Percentiles rank a stretch among this genome's conserved stretches.
Evolutionary conservation across 2,329 filamentous ascomycete genomes (phyloP).

Genomic region (Fusarium secorum): DNA sequence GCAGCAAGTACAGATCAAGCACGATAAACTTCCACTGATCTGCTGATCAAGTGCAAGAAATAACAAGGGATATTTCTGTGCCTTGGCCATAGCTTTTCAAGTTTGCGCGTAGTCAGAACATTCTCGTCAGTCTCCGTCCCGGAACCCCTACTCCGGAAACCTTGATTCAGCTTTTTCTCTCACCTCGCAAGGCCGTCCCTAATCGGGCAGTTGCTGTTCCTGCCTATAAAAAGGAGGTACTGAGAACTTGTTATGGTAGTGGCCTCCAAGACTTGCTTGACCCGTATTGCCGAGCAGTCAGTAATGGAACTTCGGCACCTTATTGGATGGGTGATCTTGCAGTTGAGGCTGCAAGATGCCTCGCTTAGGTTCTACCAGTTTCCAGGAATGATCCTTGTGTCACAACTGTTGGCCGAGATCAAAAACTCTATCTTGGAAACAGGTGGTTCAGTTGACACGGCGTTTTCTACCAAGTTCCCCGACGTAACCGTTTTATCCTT

Average conservation of each 20-base stretch:
- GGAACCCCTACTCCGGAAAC: background rate
- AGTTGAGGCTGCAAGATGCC: background rate
- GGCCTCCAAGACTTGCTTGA: background rate
- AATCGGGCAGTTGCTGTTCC: background rate
- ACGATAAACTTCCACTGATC: background rate
- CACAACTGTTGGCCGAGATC: background rate
- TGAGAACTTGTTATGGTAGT: background rate
- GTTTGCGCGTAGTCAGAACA: background rate
- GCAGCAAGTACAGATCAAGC: background rate
- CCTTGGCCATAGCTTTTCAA: background rate
- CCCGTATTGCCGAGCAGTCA: background rate
- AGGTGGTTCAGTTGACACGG: background rate
- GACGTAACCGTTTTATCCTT: background rate
- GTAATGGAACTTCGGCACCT: background rate
- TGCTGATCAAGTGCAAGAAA: background rate
- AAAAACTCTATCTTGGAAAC: background rate
- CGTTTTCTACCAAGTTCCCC: background rate
- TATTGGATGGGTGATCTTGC: background rate
- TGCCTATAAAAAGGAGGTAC: background rate
- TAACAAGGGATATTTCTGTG: background rate
- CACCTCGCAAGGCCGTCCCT: background rate
- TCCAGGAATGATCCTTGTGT: background rate
- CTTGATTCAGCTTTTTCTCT: background rate
- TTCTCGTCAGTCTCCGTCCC: background rate
- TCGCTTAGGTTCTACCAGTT: background rate